These are phyloP conservation scores for Ascomycota sp. DNA, from an alignment of 2,329 filamentous ascomycete species.

Conservation along the genomic window DNA sequence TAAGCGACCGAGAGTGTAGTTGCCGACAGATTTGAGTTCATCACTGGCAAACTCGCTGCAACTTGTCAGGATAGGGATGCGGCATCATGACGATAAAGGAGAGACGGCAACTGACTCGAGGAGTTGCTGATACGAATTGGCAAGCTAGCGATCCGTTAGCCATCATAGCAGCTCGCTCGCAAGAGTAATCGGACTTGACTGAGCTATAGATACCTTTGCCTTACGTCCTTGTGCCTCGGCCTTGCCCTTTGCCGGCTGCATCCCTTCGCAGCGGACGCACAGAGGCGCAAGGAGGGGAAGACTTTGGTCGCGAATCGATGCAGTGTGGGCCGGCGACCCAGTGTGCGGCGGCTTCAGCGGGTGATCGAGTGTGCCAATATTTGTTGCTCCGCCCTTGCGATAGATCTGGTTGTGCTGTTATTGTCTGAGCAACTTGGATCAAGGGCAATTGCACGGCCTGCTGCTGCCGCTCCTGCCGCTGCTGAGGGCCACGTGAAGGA, in stretches of 20 bases:
- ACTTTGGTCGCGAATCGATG: background rate
- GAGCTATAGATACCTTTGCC: conserved; percentile 26
- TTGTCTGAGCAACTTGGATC: too few relatives aligned
- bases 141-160: conserved; percentile 37
- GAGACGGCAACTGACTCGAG: conserved; percentile 46
- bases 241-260: conserved; percentile 32
- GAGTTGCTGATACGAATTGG: conserved; percentile 87
- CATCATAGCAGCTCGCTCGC: background rate
- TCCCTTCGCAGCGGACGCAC: conserved; percentile 15
- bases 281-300: background rate
- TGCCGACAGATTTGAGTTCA: conserved; percentile 79
- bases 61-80: background rate
- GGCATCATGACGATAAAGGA: background rate
- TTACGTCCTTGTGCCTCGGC: conserved; percentile 36
- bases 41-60: conserved; percentile 75
- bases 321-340: too few relatives aligned
- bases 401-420: too few relatives aligned
- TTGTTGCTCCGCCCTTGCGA: too few relatives aligned
- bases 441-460: background rate
- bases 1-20: conserved; percentile 74
- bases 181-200: background rate
- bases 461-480: background rate
- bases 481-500: background rate
- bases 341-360: too few relatives aligned
- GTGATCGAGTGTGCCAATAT: too few relatives aligned